Percentiles rank a stretch among this genome's conserved stretches.
These are phyloP conservation scores for Trifolium subterraneum DNA, from an alignment of 306 rosid genomes.

Conservation along the genomic window DNA sequence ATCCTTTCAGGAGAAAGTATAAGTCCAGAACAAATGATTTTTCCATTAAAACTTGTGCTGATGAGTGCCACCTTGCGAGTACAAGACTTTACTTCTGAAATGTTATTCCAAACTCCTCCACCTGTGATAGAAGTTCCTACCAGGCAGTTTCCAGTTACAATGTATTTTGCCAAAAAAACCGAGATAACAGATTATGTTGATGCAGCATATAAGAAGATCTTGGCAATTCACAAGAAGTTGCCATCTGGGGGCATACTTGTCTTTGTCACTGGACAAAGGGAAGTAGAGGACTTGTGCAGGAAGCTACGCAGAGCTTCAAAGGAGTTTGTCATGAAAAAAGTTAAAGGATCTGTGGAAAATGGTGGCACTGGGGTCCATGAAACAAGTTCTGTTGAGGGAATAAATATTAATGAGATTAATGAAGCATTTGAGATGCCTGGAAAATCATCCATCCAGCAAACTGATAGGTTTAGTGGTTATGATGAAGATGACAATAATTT, in stretches of 20 bases:
- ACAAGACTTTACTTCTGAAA: slow-evolving; percentile 76
- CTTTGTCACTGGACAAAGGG: slow-evolving; percentile 86
- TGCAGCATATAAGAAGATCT: slow-evolving; percentile 82
- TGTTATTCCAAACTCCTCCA: slow-evolving; percentile 66
- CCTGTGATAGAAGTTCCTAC: slow-evolving; percentile 84
- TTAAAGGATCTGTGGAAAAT: slow-evolving; percentile 45
- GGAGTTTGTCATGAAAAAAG: slow-evolving; percentile 54
- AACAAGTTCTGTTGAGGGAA: slow-evolving; percentile 49
- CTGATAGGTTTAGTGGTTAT: slow-evolving; percentile 65
- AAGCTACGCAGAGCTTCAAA: slow-evolving; percentile 76
- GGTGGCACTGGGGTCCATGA: slow-evolving; percentile 44
- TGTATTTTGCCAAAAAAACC: slow-evolving; percentile 81
- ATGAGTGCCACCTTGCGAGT: slow-evolving; percentile 96
- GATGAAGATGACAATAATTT: slow-evolving; percentile 60
- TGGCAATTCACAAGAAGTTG: slow-evolving; percentile 90
- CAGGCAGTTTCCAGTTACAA: slow-evolving; percentile 81
- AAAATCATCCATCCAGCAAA: slow-evolving; percentile 49
- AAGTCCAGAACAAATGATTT: slow-evolving; percentile 59
- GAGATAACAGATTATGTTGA: slow-evolving; percentile 73
- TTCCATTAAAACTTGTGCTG: slow-evolving; percentile 87
- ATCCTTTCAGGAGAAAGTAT: slow-evolving; percentile 59
- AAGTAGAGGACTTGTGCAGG: slow-evolving; percentile 82
- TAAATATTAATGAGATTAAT: slow-evolving; percentile 66
- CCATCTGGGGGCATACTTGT: slow-evolving; percentile 92
- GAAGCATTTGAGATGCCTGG: slow-evolving; percentile 79